phyloP scores from a whole-genome alignment of 257 asterid species.

The Solanum medicagineum region DNA sequence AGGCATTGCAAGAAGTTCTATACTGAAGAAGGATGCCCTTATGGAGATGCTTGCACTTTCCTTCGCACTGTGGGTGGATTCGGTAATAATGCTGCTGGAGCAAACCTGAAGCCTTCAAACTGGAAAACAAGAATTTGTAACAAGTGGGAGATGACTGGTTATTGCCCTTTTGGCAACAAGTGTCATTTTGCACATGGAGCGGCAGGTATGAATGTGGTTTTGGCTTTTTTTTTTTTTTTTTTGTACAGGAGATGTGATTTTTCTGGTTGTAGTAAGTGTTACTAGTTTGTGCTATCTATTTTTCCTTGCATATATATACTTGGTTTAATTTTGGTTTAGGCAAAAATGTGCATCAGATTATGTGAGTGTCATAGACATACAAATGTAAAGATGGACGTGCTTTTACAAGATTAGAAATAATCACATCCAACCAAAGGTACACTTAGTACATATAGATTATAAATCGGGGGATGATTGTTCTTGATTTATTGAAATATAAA shows the following conservation, averaged over 20 bases:
- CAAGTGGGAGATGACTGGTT: constrained; percentile 63
- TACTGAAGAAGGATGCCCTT: constrained; percentile 13
- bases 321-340: not conserved
- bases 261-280: not conserved
- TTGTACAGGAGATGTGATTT: not conserved
- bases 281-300: not conserved
- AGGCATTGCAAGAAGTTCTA: constrained; percentile 18
- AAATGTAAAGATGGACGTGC: not conserved
- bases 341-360: not conserved
- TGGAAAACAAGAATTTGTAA: constrained; percentile 34
- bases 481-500: not conserved
- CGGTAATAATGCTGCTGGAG: not conserved
- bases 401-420: not conserved
- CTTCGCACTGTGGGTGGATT: not conserved
- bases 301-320: not conserved
- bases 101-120: constrained; percentile 10
- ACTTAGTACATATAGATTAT: not conserved
- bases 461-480: not conserved
- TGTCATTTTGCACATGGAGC: constrained; percentile 63
- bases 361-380: not conserved
- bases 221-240: not conserved
- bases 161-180: constrained; percentile 52
- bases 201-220: constrained; percentile 23
- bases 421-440: not conserved
- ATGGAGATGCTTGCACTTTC: constrained; percentile 13